Base-by-base conservation (phyloP, 352 stramenopile genomes). In the Globisporangium uncinulatum region DNA sequence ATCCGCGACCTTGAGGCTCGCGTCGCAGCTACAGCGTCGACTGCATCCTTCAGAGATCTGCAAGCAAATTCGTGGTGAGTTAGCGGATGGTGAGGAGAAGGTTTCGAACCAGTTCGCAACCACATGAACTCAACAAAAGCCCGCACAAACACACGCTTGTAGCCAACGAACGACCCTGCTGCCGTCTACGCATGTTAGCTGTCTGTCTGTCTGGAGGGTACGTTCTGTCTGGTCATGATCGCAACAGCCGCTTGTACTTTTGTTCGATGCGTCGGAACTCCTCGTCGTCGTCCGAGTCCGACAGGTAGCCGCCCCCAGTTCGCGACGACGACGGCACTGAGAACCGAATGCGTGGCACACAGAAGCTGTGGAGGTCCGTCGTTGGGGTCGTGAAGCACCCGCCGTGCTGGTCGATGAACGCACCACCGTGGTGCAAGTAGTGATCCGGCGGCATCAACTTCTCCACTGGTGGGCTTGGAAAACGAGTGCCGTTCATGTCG, bases 291-390 rank as follows among this genome's bases (percentile, higher is more conserved):
- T 92, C 82, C 20, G 82, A 90, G 59, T 92, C 82, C 5, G 73
- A 86, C 0, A 62, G 42, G 50, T 67, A 53, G 8, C 49, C 34
- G 9, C n/a, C 24, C 1, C 17, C 29, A 13, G 39, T 14, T 9
- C 50, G 37, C 47, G 49, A 45, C 17, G 58, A 47, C 32, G 84
- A 74, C 9, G 34, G 34, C 5, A 29, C 56, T 6, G 69, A 61
- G 66, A 83, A 87, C 46, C 87, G 87, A 57, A 92, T 92, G 34
- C 76, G 80, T 46, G 82, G 82, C n/a, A 92, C 80, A 37, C 74
- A 89, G 21, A 92, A 85, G 59, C 74, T 87, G 53, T 87, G 74
- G 31, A 88, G 65, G 63, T 86, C 76, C 13, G 70, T 48, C 44
- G 76, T 58, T 31, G 72, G 67, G 0, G 67, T 60, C 7, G 76